Base-by-base conservation (phyloP, 2,329 filamentous ascomycete genomes). In the Fusarium drepaniforme region DNA sequence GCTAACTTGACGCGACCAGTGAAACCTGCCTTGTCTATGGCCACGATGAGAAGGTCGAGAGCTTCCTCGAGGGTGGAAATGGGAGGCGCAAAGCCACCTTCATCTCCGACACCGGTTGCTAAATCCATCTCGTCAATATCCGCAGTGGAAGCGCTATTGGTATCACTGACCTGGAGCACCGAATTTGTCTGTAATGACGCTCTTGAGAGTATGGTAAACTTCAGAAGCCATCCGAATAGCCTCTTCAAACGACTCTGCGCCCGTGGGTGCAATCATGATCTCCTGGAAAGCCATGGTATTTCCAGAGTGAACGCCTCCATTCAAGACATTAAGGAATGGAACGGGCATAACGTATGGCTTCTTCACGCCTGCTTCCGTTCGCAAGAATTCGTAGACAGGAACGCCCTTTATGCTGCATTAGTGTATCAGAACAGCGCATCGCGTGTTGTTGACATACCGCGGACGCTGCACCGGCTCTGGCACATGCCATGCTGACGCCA, bases 61-160 rank as follows among this genome's bases (percentile, higher is more conserved):
- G 56, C 56, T 12, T 59, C 56, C 6, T 59, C 56, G 3, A 59
- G 9, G 2, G 37, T 59, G 11, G 56, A 59, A 8, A 59, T 59
- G 5, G 56, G 56, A 12, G 56, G 56, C 11, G 37, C 56, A 23
- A 59, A 59, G 11, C 56, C 56, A n/a, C 56, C 56, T 28, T 59
- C 56, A n/a, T 59, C 56, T 18, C 56, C 56, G 23, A 59, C 23
- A n/a, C 56, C 56, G 5, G 56, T 59, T 38, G 56, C 56, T 59
- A 15, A 18, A 30, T 1, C 9, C 5, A 0, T n/a, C 3, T 8
- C 0, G 37, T 59, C 6, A 59, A 53, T 15, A 21, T 21, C 11
- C n/a, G 16, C 5, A 5, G 1, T 13, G 11, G 25, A 53, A 3
- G 3, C 6, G 5, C 6, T 30, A 9, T 8, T n/a, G 3, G 4